A percentile compares a stretch with the other conserved stretches of the same genome.
These are phyloP conservation scores for Chlamydomonas reinhardtii DNA, from an alignment of 163 green algal genomes.

Conservation along the genomic window DNA sequence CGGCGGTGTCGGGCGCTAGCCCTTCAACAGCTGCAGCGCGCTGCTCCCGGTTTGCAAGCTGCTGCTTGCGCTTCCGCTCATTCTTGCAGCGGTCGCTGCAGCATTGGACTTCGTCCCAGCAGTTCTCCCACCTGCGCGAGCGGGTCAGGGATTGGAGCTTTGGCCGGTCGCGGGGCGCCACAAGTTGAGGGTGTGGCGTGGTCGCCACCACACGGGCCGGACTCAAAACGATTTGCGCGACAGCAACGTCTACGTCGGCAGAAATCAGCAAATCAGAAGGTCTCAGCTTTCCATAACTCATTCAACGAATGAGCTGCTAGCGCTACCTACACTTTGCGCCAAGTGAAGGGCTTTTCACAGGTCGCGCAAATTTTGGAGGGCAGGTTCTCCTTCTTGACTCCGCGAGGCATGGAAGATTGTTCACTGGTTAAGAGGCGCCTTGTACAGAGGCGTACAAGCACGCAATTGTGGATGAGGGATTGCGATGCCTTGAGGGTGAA, in stretches of 20 bases:
- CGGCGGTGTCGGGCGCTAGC: no score
- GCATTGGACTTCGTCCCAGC: constrained; percentile 22
- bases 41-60: constrained; percentile 1
- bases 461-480: no score
- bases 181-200: background rate
- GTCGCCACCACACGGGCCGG: background rate
- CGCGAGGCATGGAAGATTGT: background rate
- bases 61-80: constrained; percentile 9
- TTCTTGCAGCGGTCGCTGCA: constrained; percentile 29
- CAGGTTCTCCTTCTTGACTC: constrained; percentile 27
- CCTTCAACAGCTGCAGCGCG: background rate
- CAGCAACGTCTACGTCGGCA: no score
- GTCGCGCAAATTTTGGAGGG: constrained; percentile 15
- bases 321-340: constrained; percentile 21
- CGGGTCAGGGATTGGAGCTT: no score
- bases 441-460: no score
- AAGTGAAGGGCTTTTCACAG: constrained; percentile 3
- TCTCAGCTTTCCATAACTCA: no score
- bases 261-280: no score
- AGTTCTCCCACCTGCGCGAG: constrained; percentile 12
- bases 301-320: no score
- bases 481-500: no score
- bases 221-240: no score
- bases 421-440: no score
- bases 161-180: no score